Base-by-base conservation (phyloP, 2,329 filamentous ascomycete genomes). In the Aspergillus spinulosporus region DNA sequence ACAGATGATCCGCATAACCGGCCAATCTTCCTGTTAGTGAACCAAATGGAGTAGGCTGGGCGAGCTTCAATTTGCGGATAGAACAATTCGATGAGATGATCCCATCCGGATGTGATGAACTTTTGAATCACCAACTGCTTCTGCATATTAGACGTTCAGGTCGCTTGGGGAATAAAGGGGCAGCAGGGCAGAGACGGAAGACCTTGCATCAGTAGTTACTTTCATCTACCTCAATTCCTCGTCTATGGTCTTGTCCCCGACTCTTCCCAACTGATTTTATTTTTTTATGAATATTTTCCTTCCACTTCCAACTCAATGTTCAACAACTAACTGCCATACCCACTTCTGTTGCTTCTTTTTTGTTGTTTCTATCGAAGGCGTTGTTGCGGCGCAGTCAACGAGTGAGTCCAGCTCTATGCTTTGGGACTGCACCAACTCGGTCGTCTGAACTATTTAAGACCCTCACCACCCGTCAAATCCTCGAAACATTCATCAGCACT, bases 1-100 rank as follows among this genome's bases (percentile, higher is more conserved):
- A 49, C 53, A 59, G 54, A 64, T 66, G 63, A 67, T 65, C 64
- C 68, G 63, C 66, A 63, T 64, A 62, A 62, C 63, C 64, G 44
- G 62, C 65, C 64, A 66, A 66, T 62, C 49, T 55, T 54, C 52
- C 49, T 57, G 65, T 65, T 67, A 67, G 62, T 53, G 56, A 55
- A 52, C 49, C 42, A 48, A 50, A 56, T 60, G 60, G 48, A 63
- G 61, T 59, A 53, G 56, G 51, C 49, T 43, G 52, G 42, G 45
- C 28, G 60, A 59, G 43, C 50, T 54, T 55, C 57, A 43, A 50
- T 55, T 59, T 59, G 50, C 52, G 29, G 37, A 36, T 54, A 43
- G 56, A 56, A 45, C 52, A 45, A 57, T 61, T 56, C 51, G 60
- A 61, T 60, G 63, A 57, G 54, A 55, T 47, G 43, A 37, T 58